Evolutionary conservation across 257 asterid species (phyloP), one percentile per base, ranked within the genome.

Genomic region (Rauvolfia tetraphylla): DNA sequence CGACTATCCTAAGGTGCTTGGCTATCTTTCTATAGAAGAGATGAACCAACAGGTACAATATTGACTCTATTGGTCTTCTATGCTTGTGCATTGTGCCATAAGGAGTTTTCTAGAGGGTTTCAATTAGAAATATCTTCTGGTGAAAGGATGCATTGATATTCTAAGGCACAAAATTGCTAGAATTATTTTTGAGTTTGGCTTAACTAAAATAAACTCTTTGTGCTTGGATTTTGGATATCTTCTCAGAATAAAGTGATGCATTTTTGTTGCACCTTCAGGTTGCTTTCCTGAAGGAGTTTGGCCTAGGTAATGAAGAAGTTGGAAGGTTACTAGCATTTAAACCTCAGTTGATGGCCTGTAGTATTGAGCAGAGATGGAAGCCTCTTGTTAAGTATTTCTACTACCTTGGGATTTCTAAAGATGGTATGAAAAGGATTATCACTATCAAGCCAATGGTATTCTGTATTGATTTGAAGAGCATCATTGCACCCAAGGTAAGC

Each of bases 361-460:
- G 98, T 84, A 95, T 92, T 59, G 97, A 92, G 75, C 94, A 91
- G 48, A 86, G 86, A 84, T 92, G 90, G 96, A 87, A 29, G 82
- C 99, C 99, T 85, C 98, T 95, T 3, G 90, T 92, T 23, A 91
- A 91, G 92, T 95, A 92, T 75, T 90, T 95, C 75, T 90, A 95
- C 84, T 95, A 95, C 88, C 94, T 91, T 7, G 97, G 99, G 73
- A 86, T 95, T 75, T 82, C 98, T 2, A 93, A 86, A 84, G 98
- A 85, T 76, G 95, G 96, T 68, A 92, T 92, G 98, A 90, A 90
- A 85, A 89, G 95, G 86, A 92, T 95, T 80, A 96, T 95, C 65
- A 90, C 85, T 33, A 78, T 79, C 75, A 90, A 89, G 75, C 96
- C 99, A 48, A 88, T 91, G 80, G 75, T 95, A 65, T 95, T 89